Evolutionary conservation across 2,329 filamentous ascomycete species (phyloP), one percentile per base, ranked within the genome.

Genomic region (Exserohilum turcica): DNA sequence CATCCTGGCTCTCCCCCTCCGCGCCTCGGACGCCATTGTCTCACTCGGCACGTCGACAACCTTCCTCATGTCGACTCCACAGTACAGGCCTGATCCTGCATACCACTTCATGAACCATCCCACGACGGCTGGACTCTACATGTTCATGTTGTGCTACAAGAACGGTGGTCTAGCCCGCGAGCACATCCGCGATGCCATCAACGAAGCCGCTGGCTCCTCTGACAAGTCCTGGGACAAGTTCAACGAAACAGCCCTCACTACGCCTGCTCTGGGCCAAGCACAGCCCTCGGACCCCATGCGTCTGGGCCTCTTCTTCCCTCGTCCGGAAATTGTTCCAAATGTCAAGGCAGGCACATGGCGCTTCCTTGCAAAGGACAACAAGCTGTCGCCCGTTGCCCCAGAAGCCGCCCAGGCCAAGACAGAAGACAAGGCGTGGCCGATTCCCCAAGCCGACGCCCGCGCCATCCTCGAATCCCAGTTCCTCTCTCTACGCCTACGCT

Each of bases 101-200:
- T 96, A 96, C 70, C 94, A 99, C 79, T 96, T 97, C 81, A 95
- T 97, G 84, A 96, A 97, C 79, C 92, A 97, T 76, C 94, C 94
- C 1, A 94, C 92, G 38, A 96, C 91, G 0, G 79, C 87, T 0
- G 91, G 90, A 1, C 84, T 97, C 55, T 97, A 96, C 83, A 97
- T 99, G 94, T 97, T 99, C 77, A 99, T 99, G 94, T 86, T 99
- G 31, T 99, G 94, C 82, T 99, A 97, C 81, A 97, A 97, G 78
- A 99, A 99, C 77, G 94, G 94, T 63, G 92, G 92, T 2, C 85
- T 97, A 1, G 93, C 94, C 2, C 89, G 94, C 38, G 94, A 99
- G 73, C 87, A 90, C 66, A 85, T 97, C 57, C 89, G 94, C 48
- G 91, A 99, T 70, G 82, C 84, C 0, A 84, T 97, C 46, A 88